phyloP scores from a whole-genome alignment of 2,329 filamentous ascomycete species.

The Botrytis fragariae region DNA sequence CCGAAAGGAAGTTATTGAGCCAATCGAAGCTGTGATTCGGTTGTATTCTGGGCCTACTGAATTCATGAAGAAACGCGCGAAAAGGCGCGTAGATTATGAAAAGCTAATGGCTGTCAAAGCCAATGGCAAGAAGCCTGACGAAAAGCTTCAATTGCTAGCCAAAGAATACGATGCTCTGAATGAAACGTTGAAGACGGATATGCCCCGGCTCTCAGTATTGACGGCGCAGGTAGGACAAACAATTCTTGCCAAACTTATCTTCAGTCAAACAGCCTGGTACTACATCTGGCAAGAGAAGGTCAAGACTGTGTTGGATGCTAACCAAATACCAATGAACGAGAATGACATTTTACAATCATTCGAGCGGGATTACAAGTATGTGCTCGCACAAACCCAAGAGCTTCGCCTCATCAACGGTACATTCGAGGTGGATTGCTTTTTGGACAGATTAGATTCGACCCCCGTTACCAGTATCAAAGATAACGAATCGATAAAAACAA shows the following conservation, averaged over 20 bases:
- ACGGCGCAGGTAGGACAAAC: slow-evolving; percentile 83
- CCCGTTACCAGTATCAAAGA: slow-evolving; percentile 3
- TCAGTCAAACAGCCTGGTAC: slow-evolving; percentile 82
- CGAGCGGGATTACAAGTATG: slow-evolving; percentile 72
- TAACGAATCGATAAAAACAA: slow-evolving; percentile 3
- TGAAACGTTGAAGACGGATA: slow-evolving; percentile 86
- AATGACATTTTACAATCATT: slow-evolving; percentile 75
- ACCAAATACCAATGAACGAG: slow-evolving; percentile 61
- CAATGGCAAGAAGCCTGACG: slow-evolving; percentile 80
- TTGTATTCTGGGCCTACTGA: slow-evolving; percentile 80
- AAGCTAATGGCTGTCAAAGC: slow-evolving; percentile 75
- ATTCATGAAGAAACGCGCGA: slow-evolving; percentile 91
- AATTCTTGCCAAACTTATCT: slow-evolving; percentile 78
- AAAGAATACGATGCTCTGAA: slow-evolving; percentile 85
- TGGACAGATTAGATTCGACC: slow-evolving; percentile 32
- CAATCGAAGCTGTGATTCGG: slow-evolving; percentile 74
- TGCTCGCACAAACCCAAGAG: slow-evolving; percentile 67
- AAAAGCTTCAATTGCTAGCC: slow-evolving; percentile 77
- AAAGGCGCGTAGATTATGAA: slow-evolving; percentile 86
- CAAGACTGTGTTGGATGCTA: slow-evolving; percentile 66
- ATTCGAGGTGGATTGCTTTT: slow-evolving; percentile 38
- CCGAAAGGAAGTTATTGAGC: slow-evolving; percentile 79
- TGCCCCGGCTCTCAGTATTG: slow-evolving; percentile 77
- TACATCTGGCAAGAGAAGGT: slow-evolving; percentile 81
- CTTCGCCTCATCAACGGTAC: slow-evolving; percentile 77